Base-by-base conservation (phyloP, 306 rosid species). In the Trifolium fragiferum region DNA sequence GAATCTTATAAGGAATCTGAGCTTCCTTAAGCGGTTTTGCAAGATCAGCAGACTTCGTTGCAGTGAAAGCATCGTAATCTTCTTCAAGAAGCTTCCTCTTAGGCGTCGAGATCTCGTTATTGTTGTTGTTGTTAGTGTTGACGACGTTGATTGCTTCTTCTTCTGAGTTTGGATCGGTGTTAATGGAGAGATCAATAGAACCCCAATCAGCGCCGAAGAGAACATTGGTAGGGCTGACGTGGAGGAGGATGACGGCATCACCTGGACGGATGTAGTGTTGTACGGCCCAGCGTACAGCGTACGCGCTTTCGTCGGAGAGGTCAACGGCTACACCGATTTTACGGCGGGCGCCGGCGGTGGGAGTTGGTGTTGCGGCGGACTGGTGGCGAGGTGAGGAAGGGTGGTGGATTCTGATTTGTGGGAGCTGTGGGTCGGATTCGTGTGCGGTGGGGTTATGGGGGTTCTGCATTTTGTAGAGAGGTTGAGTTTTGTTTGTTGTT, bases 191-290 rank as follows among this genome's bases (percentile, higher is more conserved):
- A 76, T 92, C 96, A 51, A 89, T 84, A 50, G 96, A 82, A 51
- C 98, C 98, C 98, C 98, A 94, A n/a, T 94, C 98, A 11, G 98
- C 98, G 59, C 98, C 97, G 81, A 94, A 94, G 35, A 94, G 97
- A 14, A 94, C 96, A 37, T 92, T 82, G 4, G 98, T 94, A 8
- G 97, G 89, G 88, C 98, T 94, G 21, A 94, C 98, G 69, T 94
- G 98, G 84, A 94, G 97, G 82, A 94, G 98, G 62, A 94, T 86
- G 19, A 91, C 98, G 20, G 98, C 98, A 64, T 94, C 98, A 0
- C 97, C 98, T 1, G 98, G 98, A 0, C 99, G 95, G 75, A 94
- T 84, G 83, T 94, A 94, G 79, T 94, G 89, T 49, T 92, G 88
- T 6, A 94, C 99, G 23, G 99, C 96, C 99, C 99, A 94, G 78